Conservation (phyloP, 192 early-diverging fungal species). For the Backusella tuberculispora region DNA sequence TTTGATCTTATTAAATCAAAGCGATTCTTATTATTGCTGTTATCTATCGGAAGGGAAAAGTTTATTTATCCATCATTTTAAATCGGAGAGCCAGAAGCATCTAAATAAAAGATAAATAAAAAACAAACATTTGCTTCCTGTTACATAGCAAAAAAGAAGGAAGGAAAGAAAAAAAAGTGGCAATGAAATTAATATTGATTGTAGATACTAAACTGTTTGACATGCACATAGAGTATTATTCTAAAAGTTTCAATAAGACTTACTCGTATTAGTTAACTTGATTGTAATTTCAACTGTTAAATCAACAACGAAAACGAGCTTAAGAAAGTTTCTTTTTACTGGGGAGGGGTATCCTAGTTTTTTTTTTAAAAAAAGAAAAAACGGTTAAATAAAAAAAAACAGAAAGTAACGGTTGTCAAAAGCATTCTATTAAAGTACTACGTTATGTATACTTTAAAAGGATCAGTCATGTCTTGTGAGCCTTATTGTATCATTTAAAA, state of each 20-base stretch:
- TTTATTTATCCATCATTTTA: conserved; percentile 14
- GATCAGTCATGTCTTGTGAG: background rate
- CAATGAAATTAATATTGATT: background rate
- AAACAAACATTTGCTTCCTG: background rate
- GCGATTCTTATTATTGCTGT: background rate
- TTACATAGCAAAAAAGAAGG: background rate
- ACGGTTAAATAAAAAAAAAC: background rate
- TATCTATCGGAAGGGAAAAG: conserved; percentile 1
- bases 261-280: background rate
- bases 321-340: no score
- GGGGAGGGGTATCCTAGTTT: background rate
- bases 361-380: background rate
- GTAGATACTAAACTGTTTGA: background rate
- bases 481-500: background rate
- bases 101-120: background rate
- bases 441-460: background rate
- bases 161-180: background rate
- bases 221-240: background rate
- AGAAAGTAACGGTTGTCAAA: background rate
- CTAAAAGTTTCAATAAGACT: conserved; percentile 1
- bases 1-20: background rate
- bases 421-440: background rate
- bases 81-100: conserved; percentile 9
- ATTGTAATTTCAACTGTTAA: conserved; percentile 2
- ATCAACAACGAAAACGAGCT: background rate